Evolutionary conservation across 2,329 filamentous ascomycete species (phyloP), one percentile per base, ranked within the genome.

Genomic region (Diaporthe eres): DNA sequence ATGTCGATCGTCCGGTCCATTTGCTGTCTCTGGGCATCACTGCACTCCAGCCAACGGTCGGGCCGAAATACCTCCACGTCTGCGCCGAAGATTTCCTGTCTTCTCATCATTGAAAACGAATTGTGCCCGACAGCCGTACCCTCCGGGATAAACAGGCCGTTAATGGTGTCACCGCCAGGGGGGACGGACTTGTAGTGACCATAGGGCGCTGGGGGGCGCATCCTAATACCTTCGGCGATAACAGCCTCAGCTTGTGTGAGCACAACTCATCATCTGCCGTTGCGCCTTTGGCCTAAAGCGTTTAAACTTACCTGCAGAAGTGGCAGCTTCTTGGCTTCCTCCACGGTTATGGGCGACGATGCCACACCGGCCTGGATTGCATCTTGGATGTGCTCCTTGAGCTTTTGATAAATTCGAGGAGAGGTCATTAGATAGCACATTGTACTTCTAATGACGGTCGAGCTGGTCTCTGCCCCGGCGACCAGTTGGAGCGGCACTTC

Each of bases 1-100:
- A 85, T 79, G 53, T 85, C 84, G 61, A 83, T 77, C 0, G 80
- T 83, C 8, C 79, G 78, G 61, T 83, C 79, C 80, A 85, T 85
- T 25, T 79, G 77, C 28, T 77, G 78, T 70, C 81, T 79, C 42
- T 81, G 79, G 0, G 79, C 79, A 1, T 74, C 75, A 8, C 87
- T 91, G 3, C 89, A 79, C 7, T 82, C 84, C 42, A 85, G 82
- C 91, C 91, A 93, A 37, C 92, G 86, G 78, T 92, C 90, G 0
- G 92, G 91, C 2, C 87, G 84, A 81, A 92, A 93, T 3, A 86
- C 81, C 13, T 92, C 88, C 2, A 89, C 90, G 77, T 92, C 89
- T 0, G 85, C 80, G 5, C 91, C 91, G 25, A 77, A 78, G 4
- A 78, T 49, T 6, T 74, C 78, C 9, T 47, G 31, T 6, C 65